Percentiles rank a stretch among this genome's conserved stretches.
Conservation (phyloP, 192 early-diverging fungal genomes). For the Rhizophagus sp. region DNA sequence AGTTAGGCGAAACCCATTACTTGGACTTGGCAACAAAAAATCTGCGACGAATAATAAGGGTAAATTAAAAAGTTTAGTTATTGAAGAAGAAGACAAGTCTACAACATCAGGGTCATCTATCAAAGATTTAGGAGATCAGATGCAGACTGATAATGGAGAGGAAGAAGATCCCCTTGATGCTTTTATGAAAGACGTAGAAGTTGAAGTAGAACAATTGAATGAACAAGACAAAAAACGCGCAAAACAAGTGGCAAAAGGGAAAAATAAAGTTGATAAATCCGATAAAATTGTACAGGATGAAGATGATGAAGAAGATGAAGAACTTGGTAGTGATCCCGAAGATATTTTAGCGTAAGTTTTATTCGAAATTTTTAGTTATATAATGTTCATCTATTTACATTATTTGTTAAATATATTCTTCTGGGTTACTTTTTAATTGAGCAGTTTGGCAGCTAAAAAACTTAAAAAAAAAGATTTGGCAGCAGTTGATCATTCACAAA, state of each 20-base stretch:
- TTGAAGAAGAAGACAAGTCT: conserved; percentile 22
- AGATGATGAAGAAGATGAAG: conserved; percentile 52
- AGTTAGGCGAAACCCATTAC: conserved; percentile 24
- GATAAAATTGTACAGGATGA: conserved; percentile 37
- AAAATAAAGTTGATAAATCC: conserved; percentile 18
- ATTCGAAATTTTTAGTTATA: neutral
- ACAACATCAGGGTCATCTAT: conserved; percentile 25
- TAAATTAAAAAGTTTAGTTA: neutral
- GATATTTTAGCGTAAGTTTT: conserved; percentile 64
- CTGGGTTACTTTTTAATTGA: neutral
- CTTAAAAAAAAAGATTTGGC: conserved; percentile 91
- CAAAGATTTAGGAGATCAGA: neutral
- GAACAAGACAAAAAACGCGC: conserved; percentile 56
- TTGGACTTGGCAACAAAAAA: conserved; percentile 24
- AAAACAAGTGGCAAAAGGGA: conserved; percentile 34
- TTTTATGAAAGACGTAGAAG: conserved; percentile 84
- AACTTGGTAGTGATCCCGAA: conserved; percentile 61
- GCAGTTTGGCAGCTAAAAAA: conserved; percentile 74
- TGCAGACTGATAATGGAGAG: conserved; percentile 32
- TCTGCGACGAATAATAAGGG: conserved; percentile 6
- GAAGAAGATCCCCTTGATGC: conserved; percentile 78
- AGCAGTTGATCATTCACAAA: conserved; percentile 80
- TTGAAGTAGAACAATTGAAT: conserved; percentile 69
- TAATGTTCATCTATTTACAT: neutral
- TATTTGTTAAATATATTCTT: conserved; percentile 17